phyloP scores from a whole-genome alignment of 176 grass and related monocot genomes.

The Microstegium vimineum region DNA sequence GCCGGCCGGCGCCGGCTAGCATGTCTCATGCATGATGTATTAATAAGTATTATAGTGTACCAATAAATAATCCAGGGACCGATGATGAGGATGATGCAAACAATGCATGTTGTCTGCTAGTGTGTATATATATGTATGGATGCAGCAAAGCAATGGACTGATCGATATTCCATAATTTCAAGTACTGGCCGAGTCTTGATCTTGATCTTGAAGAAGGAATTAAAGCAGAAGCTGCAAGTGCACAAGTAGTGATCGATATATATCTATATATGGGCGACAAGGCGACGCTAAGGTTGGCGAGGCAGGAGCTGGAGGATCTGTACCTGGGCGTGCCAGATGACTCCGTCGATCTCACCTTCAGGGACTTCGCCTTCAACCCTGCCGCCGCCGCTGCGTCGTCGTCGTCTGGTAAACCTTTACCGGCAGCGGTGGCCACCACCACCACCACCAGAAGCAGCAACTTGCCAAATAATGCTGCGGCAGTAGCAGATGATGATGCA shows the following conservation, averaged over 20 bases:
- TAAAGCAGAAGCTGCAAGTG: too few species aligned
- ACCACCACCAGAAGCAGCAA: not conserved
- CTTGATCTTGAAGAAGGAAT: not conserved
- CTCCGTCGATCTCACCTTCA: constrained; percentile 70
- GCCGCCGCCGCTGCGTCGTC: not conserved
- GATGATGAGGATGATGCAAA: not conserved
- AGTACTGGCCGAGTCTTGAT: too few species aligned
- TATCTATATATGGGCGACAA: constrained; percentile 29
- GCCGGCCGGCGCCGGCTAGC: not conserved
- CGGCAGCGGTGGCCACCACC: not conserved
- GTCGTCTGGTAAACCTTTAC: not conserved
- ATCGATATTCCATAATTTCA: not conserved
- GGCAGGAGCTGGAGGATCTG: constrained; percentile 60
- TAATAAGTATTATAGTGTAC: not conserved
- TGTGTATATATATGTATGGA: not conserved
- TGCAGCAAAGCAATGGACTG: not conserved
- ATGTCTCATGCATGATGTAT: not conserved
- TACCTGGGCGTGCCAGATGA: constrained; percentile 58
- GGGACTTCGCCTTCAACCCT: constrained; percentile 30
- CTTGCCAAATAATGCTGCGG: not conserved
- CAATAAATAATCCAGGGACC: not conserved
- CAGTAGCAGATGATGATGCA: not conserved
- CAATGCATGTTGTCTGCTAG: not conserved
- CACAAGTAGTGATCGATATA: not conserved
- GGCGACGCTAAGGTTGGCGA: constrained; percentile 36